phyloP scores from a whole-genome alignment of 2,329 filamentous ascomycete genomes.

The Tolypocladium tropicale region DNA sequence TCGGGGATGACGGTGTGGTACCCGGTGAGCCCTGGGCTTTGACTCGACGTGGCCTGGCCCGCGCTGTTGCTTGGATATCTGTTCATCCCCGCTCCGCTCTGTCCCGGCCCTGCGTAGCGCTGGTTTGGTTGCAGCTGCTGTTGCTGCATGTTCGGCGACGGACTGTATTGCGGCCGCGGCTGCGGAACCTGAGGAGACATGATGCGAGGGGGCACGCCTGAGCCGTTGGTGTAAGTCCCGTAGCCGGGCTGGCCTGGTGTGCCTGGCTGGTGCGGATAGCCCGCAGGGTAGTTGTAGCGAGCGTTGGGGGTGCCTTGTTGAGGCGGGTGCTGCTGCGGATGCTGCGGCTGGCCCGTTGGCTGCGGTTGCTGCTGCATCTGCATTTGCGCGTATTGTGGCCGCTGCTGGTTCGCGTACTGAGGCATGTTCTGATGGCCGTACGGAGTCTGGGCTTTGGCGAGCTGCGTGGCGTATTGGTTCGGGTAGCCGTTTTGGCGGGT shows the following conservation, averaged over 20 bases:
- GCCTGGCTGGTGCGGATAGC: slow-evolving; percentile 25
- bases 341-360: not conserved
- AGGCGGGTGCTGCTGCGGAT: not conserved
- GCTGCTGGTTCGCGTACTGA: slow-evolving; percentile 36
- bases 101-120: slow-evolving; percentile 21
- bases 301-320: slow-evolving; percentile 31
- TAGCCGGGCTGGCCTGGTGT: slow-evolving; percentile 27
- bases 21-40: slow-evolving; percentile 29
- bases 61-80: slow-evolving; percentile 22
- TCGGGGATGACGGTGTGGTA: slow-evolving; percentile 40
- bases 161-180: slow-evolving; percentile 25
- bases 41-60: slow-evolving; percentile 17
- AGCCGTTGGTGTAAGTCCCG: slow-evolving; percentile 32
- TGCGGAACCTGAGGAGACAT: slow-evolving; percentile 34
- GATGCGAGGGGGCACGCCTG: slow-evolving; percentile 26
- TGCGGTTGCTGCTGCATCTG: slow-evolving; percentile 8
- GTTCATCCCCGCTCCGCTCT: slow-evolving; percentile 18
- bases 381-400: slow-evolving; percentile 32
- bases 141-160: slow-evolving; percentile 24
- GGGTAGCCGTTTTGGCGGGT: slow-evolving; percentile 37
- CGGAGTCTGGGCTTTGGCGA: slow-evolving; percentile 40
- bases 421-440: slow-evolving; percentile 41
- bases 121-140: slow-evolving; percentile 12
- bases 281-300: slow-evolving; percentile 29
- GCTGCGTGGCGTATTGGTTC: slow-evolving; percentile 35